These are phyloP conservation scores for Rheum nobile DNA, from an alignment of 148 eudicot genomes.

Conservation along the genomic window DNA sequence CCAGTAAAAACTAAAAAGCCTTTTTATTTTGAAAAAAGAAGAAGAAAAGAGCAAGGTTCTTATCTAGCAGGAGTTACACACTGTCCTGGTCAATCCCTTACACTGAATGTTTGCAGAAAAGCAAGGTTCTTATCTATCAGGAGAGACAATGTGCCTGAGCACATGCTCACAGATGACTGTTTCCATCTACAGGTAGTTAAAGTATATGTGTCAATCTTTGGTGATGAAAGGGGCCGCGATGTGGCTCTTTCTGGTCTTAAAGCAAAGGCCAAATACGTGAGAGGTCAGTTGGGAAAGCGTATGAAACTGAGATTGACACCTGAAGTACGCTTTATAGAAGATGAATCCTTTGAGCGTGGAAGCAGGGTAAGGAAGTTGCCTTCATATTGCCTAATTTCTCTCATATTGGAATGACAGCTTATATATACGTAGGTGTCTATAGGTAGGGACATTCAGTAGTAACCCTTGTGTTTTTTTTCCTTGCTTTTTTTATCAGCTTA, in stretches of 20 bases:
- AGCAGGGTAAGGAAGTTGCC: slow-evolving; percentile 58
- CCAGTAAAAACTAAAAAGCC: not conserved
- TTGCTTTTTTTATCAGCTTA: too few species aligned
- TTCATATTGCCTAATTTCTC: not conserved
- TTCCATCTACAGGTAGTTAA: slow-evolving; percentile 55
- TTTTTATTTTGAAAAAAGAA: too few species aligned
- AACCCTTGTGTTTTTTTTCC: not conserved
- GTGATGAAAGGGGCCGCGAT: slow-evolving; percentile 94
- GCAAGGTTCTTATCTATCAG: not conserved
- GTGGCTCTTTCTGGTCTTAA: slow-evolving; percentile 83
- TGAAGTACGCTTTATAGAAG: slow-evolving; percentile 86
- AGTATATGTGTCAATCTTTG: slow-evolving; percentile 89
- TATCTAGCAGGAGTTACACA: too few species aligned
- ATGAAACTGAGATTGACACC: slow-evolving; percentile 92
- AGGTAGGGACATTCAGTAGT: not conserved
- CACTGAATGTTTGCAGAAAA: not conserved
- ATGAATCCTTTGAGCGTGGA: slow-evolving; percentile 88
- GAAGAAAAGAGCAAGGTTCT: too few species aligned
- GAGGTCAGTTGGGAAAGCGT: slow-evolving; percentile 71
- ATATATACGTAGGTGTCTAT: not conserved
- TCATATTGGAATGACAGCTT: not conserved
- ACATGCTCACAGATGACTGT: not conserved
- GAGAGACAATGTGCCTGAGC: not conserved
- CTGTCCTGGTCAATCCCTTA: not conserved
- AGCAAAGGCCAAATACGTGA: slow-evolving; percentile 83